Evolutionary conservation across 371 early-diverging fungal species (phyloP), one percentile per base, ranked within the genome.

Genomic region (Thermomucor indicae-seudaticae): DNA sequence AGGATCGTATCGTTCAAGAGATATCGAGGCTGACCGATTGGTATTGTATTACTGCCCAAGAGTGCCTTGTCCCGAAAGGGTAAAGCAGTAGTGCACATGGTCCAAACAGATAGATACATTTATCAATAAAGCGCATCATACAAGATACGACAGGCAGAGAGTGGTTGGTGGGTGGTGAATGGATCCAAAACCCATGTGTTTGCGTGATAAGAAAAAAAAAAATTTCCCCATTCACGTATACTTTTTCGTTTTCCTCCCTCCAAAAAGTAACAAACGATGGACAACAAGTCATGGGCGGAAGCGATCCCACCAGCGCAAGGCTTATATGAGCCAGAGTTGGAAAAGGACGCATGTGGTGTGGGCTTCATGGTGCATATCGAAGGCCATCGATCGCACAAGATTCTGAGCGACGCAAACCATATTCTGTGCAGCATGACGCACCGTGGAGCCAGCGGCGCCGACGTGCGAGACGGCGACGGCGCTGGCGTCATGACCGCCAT

Each of bases 401-500:
- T 93, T 51, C 78, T 93, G 37, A 80, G 71, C 47, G 87, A 93
- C 64, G 91, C 93, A n/a, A 72, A 76, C 47, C 61, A 66, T 64
- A 76, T 59, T 91, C 86, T 97, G 30, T 94, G 95, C 79, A 95
- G 95, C 72, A 95, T 97, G 97, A 93, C 93, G 45, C 97, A 97
- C 72, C 86, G 97, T 58, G 97, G 97, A 62, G 89, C 92, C 30
- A 88, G 86, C 28, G 94, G 95, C 51, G 91, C 95, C 34, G 95
- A 95, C 66, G 83, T 80, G 46, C 77, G 89, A 29, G 91, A 92
- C 58, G 91, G 91, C 60, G 91, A 92, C 66, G 91, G 92, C 43
- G 89, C 90, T 11, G 92, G 92, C 53, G 90, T 96, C 49, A 96
- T 97, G 95, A 80, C 89, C 7, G 81, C 84, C 24, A 92, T 97